Base-by-base conservation (phyloP, 2,329 filamentous ascomycete species). In the Ustulina deusta region DNA sequence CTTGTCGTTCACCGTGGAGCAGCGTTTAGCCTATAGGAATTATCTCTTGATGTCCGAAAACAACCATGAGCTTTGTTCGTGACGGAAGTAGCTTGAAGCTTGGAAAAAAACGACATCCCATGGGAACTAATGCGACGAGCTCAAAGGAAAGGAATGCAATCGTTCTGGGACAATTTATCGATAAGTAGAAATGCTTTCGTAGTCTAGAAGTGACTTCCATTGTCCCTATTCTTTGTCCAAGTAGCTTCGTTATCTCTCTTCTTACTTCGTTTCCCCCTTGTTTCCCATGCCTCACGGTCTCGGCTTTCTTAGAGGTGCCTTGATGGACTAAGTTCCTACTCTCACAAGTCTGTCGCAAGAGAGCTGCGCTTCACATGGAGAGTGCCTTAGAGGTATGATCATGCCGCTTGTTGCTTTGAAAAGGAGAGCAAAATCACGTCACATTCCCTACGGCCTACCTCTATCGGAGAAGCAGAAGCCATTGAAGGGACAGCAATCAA, bases 141-240 rank as follows among this genome's bases (percentile, higher is more conserved):
- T 60, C 36, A 63, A 74, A 70, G 57, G 56, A 64, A 61, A 67
- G 58, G 65, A 69, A 74, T 74, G 72, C 58, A 40, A 64, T 68
- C 66, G 48, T 72, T 34, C 48, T 15, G 34, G 52, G 36, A 25
- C 15, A 51, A 65, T 65, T 27, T 63, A 27, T 68, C 17, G 48
- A 61, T 51, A 60, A 51, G 42, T 48, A 65, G 51, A 54, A 74
- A 74, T 73, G 68, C 29, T 66, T 69, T 69, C 69, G 61, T 68
- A 58, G 46, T 46, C 22, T 46, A 17, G 52, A 25, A 56, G 17
- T 5, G 40, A 51, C n/a, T 52, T 56, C 51, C 65, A 7, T 70
- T 72, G 65, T 65, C 44, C 44, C 13, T 27, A 2, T 52, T 63
- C 70, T 72, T 72, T 72, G 63, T 72, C 22, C 46, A 48, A 17